phyloP scores from a whole-genome alignment of 2,329 filamentous ascomycete species.

The Chrysoporthe deuterocubensis region DNA sequence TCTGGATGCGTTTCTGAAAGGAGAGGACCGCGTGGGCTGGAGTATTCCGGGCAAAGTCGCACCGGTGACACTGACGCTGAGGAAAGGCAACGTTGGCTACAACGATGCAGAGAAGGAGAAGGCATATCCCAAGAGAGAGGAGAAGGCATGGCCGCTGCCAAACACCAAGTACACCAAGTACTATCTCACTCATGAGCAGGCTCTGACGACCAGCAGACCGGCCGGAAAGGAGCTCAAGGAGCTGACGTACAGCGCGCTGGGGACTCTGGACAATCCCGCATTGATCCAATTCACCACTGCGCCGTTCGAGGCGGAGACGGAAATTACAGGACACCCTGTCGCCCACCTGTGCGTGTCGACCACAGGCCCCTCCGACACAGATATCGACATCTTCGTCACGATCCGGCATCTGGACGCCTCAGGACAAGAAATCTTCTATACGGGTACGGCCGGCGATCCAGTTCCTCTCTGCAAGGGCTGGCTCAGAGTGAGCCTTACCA shows the following conservation, averaged over 20 bases:
- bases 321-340: conserved; percentile 70
- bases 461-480: conserved; percentile 68
- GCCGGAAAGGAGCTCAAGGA: conserved; percentile 38
- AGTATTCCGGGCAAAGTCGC: conserved; percentile 59
- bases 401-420: conserved; percentile 59
- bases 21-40: conserved; percentile 67
- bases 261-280: conserved; percentile 57
- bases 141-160: conserved; percentile 69
- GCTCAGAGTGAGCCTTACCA: conserved; percentile 62
- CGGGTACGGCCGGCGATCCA: conserved; percentile 66
- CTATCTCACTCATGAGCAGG: conserved; percentile 55
- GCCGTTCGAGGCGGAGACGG: conserved; percentile 65
- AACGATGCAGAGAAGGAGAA: conserved; percentile 66
- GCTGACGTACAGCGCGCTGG: conserved; percentile 63
- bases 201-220: conserved; percentile 43
- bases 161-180: conserved; percentile 66
- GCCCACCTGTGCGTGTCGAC: conserved; percentile 67
- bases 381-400: conserved; percentile 69
- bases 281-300: conserved; percentile 60
- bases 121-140: conserved; percentile 56
- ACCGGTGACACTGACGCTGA: conserved; percentile 62
- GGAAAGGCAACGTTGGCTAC: conserved; percentile 70
- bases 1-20: conserved; percentile 72
- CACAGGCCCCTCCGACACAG: conserved; percentile 58
- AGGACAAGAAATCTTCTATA: conserved; percentile 65